Conservation (phyloP, 495 filamentous ascomycete species). For the Cercophora samala region DNA sequence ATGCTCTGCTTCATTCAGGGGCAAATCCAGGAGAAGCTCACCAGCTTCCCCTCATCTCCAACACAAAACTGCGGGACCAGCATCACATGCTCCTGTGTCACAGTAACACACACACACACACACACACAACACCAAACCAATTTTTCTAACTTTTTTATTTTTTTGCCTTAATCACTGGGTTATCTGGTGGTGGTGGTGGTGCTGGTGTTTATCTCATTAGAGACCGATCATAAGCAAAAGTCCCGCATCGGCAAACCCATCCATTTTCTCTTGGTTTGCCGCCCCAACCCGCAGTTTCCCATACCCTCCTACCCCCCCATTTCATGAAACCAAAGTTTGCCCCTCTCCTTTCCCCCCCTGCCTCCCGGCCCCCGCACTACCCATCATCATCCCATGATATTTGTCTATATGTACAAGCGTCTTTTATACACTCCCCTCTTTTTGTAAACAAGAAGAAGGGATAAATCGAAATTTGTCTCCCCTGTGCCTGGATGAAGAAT, state of each 20-base stretch:
- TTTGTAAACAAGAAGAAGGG: constrained; percentile 1
- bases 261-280: not conserved
- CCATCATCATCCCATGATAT: not conserved
- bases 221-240: not conserved
- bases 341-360: not conserved
- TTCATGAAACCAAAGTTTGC: not conserved
- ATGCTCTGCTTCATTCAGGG: too few species aligned
- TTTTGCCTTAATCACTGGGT: not conserved
- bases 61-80: not conserved
- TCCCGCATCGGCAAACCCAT: not conserved
- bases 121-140: not conserved
- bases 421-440: not conserved
- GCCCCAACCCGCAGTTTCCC: not conserved
- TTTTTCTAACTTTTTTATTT: not conserved
- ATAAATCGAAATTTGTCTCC: not conserved
- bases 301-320: not conserved
- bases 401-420: not conserved
- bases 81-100: not conserved
- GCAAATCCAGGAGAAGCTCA: not conserved
- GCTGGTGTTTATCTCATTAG: not conserved
- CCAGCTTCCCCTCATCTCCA: not conserved
- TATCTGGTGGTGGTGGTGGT: too few species aligned
- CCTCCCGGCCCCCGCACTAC: not conserved
- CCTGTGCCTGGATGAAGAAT: not conserved
- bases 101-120: not conserved